Base-by-base conservation (phyloP, 805 yeast species). In the Suhomyces emberorum region DNA sequence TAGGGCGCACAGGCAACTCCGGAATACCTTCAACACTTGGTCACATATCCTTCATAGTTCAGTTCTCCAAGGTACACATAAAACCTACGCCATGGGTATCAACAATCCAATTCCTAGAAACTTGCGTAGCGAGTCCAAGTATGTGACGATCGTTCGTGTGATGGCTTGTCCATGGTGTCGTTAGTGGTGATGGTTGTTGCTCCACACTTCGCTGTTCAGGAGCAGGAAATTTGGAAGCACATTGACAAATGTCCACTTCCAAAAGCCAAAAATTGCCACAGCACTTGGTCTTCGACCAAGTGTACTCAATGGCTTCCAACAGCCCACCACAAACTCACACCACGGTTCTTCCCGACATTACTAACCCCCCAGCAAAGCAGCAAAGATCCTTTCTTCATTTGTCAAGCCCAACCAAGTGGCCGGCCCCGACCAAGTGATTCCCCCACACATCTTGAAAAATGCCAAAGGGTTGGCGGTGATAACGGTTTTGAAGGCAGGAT, bases 401-500 rank as follows among this genome's bases (percentile, higher is more conserved):
- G 75, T 93, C 52, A 91, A 91, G 63, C 98, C 98, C 7, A 91
- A 93, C 63, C 98, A 91, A 62, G 70, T 88, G 35, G 76, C 87
- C 16, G 95, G 96, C 30, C 88, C 91, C 12, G 95, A 88, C 45
- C 61, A 81, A 49, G 80, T 91, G 36, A 91, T 91, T 43, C 98
- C 98, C 2, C 95, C 95, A 17, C 80, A 80, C 19, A 79, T 91
- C 3, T 72, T 91, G 42, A 79, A 83, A 45, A 82, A 85, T 54
- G 98, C 98, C 27, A 86, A 88, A 57, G 98, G 98, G 20, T 71
- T 91, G 35, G 97, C 95, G 4, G 65, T 91, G 25, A 74, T 91
- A 46, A 91, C 98, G 0, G 97, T 93, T n/a, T 69, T 91, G 39
- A 91, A 93, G 59, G 98, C 98, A 3, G 98, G 98, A 2, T 91